Conservation (phyloP, 1,284 basidiomycete genomes). For the Testicularia cyperi region DNA sequence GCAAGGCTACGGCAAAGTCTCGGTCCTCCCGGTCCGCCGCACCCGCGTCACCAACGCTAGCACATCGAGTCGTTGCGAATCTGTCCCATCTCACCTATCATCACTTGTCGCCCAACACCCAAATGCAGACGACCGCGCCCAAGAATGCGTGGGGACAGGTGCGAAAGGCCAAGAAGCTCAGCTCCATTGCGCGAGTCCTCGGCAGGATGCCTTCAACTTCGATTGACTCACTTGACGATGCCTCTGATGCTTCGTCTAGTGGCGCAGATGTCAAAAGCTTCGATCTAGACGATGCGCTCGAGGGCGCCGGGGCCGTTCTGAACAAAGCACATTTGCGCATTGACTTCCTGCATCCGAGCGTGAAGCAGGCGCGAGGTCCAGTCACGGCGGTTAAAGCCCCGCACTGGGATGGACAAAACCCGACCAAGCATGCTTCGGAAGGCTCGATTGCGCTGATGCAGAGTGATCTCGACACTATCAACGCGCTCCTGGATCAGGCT, state of each 20-base stretch:
- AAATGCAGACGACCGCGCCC: slow-evolving; percentile 38
- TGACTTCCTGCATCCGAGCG: slow-evolving; percentile 10
- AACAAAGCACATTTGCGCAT: slow-evolving; percentile 12
- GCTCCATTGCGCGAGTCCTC: slow-evolving; percentile 17
- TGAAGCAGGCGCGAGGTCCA: slow-evolving; percentile 34
- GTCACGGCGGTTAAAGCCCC: slow-evolving; percentile 1
- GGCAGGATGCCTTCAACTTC: too few relatives aligned
- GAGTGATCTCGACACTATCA: slow-evolving; percentile 7
- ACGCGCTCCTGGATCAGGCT: slow-evolving; percentile 6
- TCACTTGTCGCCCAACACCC: slow-evolving; percentile 53
- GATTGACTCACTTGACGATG: too few relatives aligned
- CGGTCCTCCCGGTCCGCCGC: too few relatives aligned
- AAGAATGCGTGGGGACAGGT: background rate
- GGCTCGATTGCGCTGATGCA: slow-evolving; percentile 15
- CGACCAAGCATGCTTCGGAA: slow-evolving; percentile 12
- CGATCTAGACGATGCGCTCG: too few relatives aligned
- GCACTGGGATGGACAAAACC: slow-evolving; percentile 38
- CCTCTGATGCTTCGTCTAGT: too few relatives aligned
- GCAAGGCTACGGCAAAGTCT: too few relatives aligned
- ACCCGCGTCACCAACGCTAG: slow-evolving; percentile 1
- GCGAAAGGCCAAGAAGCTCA: slow-evolving; percentile 11
- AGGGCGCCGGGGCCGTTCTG: background rate
- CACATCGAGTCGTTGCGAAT: slow-evolving; percentile 36
- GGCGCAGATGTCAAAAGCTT: too few relatives aligned
- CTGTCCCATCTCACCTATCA: slow-evolving; percentile 50